phyloP scores from a whole-genome alignment of 768 basidiomycete species.

The Lyophyllum atratum region DNA sequence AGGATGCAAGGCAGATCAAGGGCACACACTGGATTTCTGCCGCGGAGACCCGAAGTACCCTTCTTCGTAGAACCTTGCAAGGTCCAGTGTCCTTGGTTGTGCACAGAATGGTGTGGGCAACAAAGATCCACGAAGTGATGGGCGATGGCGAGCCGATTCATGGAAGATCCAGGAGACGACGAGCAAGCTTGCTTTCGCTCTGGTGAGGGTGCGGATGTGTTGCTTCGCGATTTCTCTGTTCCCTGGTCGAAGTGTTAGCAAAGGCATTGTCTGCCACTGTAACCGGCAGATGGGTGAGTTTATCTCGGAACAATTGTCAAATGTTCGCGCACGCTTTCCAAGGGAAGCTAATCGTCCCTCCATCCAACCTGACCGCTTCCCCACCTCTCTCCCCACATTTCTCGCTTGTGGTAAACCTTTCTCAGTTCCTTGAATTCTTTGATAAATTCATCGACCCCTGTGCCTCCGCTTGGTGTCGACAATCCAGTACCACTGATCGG shows the following conservation, averaged over 20 bases:
- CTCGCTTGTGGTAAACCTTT: slow-evolving; percentile 92
- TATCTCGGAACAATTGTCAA: neutral
- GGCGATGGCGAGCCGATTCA: neutral
- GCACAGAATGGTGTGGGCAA: no score
- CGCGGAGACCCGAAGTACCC: slow-evolving; percentile 24
- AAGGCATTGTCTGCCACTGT: neutral
- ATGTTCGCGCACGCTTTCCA: neutral
- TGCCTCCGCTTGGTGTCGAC: slow-evolving; percentile 40
- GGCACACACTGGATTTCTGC: slow-evolving; percentile 1
- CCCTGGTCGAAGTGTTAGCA: neutral
- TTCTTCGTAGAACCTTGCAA: no score
- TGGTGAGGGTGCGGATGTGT: no score
- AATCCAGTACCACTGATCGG: slow-evolving; percentile 29
- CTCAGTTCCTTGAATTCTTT: slow-evolving; percentile 84
- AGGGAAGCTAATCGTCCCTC: slow-evolving; percentile 58
- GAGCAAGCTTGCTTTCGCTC: no score
- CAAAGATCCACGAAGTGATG: neutral
- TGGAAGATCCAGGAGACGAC: no score
- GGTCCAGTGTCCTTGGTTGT: no score
- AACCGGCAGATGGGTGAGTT: neutral
- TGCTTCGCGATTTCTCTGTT: neutral
- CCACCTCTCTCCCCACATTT: slow-evolving; percentile 91
- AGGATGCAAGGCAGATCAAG: neutral
- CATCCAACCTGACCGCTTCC: slow-evolving; percentile 81
- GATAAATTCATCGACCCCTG: slow-evolving; percentile 85